Conservation (phyloP, 306 rosid species). For the Purshia tridentata region DNA sequence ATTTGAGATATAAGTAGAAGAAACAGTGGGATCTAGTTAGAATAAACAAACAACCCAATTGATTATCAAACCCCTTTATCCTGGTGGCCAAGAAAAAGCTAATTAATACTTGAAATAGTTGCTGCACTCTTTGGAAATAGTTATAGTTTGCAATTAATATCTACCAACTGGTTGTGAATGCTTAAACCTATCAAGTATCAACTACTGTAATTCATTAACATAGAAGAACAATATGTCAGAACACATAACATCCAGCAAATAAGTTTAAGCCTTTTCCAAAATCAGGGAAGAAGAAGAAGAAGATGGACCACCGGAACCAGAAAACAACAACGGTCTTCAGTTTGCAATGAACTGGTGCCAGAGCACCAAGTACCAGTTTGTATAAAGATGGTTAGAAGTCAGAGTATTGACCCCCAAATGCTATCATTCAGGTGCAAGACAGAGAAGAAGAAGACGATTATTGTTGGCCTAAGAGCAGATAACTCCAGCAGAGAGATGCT, state of each 20-base stretch:
- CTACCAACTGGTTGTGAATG: constrained; percentile 17
- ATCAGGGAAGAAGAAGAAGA: not conserved
- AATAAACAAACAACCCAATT: too few relatives aligned
- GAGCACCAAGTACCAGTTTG: not conserved
- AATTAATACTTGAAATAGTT: not conserved
- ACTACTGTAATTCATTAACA: not conserved
- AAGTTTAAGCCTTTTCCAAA: not conserved
- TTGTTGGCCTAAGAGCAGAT: constrained; percentile 34
- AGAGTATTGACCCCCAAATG: constrained; percentile 25
- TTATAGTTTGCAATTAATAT: constrained; percentile 7
- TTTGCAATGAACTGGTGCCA: constrained; percentile 8
- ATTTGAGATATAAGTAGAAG: too few relatives aligned
- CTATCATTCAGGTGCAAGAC: constrained; percentile 29
- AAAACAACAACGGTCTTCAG: not conserved
- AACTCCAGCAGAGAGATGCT: constrained; percentile 42
- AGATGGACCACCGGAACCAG: not conserved
- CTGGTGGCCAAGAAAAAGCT: too few relatives aligned
- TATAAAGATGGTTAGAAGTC: constrained; percentile 22
- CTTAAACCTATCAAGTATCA: constrained; percentile 15
- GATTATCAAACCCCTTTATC: too few relatives aligned
- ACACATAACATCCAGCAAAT: not conserved
- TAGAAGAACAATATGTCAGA: not conserved
- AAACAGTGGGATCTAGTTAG: too few relatives aligned
- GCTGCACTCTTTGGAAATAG: not conserved
- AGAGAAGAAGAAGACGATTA: constrained; percentile 23